Percentiles rank a stretch among this genome's conserved stretches.
These are phyloP conservation scores for Gracilaria caudata DNA, from an alignment of 23 red algal genomes.

Conservation along the genomic window DNA sequence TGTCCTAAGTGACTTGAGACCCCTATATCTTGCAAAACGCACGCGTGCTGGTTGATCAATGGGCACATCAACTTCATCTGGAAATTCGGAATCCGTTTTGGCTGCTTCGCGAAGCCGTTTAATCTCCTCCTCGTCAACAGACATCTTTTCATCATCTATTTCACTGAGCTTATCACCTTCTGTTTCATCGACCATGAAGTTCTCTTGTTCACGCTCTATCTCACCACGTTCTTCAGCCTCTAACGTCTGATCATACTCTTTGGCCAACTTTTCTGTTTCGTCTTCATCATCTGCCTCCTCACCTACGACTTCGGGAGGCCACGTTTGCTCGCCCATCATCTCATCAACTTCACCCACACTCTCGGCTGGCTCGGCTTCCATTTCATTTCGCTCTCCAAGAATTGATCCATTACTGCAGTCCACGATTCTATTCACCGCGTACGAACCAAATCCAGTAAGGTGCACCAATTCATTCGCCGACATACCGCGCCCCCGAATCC, in stretches of 20 bases:
- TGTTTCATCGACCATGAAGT: constrained; percentile 22
- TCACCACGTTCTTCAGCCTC: constrained; percentile 41
- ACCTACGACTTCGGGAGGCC: constrained; percentile 75
- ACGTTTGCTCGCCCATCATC: constrained; percentile 79
- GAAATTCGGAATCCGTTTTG: constrained; percentile 73
- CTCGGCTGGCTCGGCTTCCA: constrained; percentile 58
- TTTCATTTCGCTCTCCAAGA: constrained; percentile 40
- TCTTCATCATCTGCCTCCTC: constrained; percentile 54
- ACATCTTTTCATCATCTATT: constrained; percentile 53
- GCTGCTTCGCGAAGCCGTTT: constrained; percentile 55
- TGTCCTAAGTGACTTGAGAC: constrained; percentile 82
- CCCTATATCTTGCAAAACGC: constrained; percentile 90
- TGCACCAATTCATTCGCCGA: constrained; percentile 72
- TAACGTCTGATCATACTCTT: background rate
- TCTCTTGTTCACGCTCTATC: constrained; percentile 10
- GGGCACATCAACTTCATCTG: constrained; percentile 97
- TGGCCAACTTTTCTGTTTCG: constrained; percentile 18
- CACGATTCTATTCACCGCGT: constrained; percentile 43
- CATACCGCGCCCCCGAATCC: constrained; percentile 66
- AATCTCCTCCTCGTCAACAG: constrained; percentile 56
- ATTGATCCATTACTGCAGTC: constrained; percentile 12
- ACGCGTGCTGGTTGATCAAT: constrained; percentile 77
- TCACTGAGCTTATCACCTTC: constrained; percentile 23
- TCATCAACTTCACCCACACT: constrained; percentile 64
- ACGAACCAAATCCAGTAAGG: constrained; percentile 82